phyloP scores from a whole-genome alignment of 139 green algal species.

The Yamagishiella unicocca region DNA sequence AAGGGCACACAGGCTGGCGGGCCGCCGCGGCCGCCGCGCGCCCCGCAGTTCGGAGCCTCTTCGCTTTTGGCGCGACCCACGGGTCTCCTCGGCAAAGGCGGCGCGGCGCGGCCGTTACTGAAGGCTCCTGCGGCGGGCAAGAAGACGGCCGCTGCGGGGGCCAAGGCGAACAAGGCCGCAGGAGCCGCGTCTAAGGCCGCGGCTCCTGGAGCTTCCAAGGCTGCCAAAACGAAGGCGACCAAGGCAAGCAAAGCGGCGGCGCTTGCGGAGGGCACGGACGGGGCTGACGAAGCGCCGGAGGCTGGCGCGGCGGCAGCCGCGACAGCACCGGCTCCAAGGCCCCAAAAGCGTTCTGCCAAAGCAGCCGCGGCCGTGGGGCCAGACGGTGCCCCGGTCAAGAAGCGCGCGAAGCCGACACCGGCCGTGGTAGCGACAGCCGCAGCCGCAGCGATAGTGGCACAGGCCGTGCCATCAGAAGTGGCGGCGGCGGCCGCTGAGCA shows the following conservation, averaged over 20 bases:
- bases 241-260: neutral
- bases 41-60: neutral
- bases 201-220: neutral
- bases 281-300: neutral
- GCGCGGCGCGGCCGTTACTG: neutral
- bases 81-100: constrained; percentile 3
- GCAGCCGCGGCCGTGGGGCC: neutral
- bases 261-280: neutral
- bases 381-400: neutral
- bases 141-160: neutral
- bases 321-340: neutral
- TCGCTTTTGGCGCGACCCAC: neutral
- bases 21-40: neutral
- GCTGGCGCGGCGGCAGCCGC: neutral
- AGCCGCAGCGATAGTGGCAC: neutral
- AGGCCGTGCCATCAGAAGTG: neutral
- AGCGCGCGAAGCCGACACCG: neutral
- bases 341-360: constrained; percentile 17
- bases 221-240: neutral
- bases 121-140: neutral
- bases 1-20: neutral
- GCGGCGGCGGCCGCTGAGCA: neutral
- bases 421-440: neutral
- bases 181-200: neutral
- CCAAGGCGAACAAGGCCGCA: neutral